A percentile compares a stretch with the other conserved stretches of the same genome.
These are phyloP conservation scores for Magnolia sinica DNA, from an alignment of 164 flowering plant species.

Conservation along the genomic window DNA sequence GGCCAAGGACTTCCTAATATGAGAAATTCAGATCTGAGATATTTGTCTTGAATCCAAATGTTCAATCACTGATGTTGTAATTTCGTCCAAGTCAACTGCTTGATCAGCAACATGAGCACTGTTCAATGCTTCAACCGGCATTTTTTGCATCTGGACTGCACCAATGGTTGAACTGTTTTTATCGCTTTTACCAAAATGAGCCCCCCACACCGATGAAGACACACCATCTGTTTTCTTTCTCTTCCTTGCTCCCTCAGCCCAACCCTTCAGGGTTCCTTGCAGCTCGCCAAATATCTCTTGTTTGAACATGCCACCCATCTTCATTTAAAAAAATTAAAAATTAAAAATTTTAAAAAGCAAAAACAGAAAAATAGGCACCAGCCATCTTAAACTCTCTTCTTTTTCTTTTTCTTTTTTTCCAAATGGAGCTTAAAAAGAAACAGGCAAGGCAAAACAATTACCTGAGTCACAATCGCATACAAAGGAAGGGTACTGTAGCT, in stretches of 20 bases:
- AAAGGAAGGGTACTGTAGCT: conserved; percentile 93
- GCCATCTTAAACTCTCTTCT: background rate
- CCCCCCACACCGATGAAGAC: background rate
- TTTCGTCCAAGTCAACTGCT: background rate
- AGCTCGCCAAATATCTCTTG: conserved; percentile 58
- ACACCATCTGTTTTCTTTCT: background rate
- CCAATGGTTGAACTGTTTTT: background rate
- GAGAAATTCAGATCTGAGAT: background rate
- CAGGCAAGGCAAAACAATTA: conserved; percentile 16
- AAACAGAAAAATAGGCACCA: background rate
- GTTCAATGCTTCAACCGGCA: conserved; percentile 7
- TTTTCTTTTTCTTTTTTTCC: background rate
- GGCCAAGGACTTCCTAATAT: background rate
- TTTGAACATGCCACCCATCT: conserved; percentile 90
- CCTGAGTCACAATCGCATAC: conserved; percentile 93
- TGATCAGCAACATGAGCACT: background rate
- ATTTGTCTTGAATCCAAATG: background rate
- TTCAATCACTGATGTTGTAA: background rate
- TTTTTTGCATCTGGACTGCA: conserved; percentile 20
- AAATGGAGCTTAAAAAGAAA: background rate
- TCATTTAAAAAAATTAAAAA: conserved; percentile 14
- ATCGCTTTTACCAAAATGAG: background rate
- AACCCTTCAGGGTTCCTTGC: conserved; percentile 27
- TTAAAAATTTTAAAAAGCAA: background rate
- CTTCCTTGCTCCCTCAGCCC: conserved; percentile 13